A percentile compares a stretch with the other conserved stretches of the same genome.
phyloP scores from a whole-genome alignment of 1,139 yeast genomes.

The Yamadazyma taylorii region DNA sequence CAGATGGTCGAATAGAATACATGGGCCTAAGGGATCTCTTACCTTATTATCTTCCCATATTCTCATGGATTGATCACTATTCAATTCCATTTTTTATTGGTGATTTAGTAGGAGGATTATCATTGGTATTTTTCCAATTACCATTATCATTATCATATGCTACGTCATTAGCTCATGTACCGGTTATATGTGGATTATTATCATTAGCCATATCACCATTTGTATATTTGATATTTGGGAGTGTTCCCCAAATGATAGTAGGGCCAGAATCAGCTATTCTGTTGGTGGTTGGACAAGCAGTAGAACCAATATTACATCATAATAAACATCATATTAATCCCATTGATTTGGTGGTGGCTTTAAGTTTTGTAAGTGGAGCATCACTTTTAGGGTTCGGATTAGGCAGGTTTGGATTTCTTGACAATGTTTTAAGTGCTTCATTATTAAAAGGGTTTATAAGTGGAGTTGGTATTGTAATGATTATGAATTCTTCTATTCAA shows the following conservation, averaged over 20 bases:
- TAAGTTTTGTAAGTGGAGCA: slow-evolving; percentile 78
- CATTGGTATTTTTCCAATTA: slow-evolving; percentile 88
- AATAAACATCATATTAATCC: slow-evolving; percentile 48
- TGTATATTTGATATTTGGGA: slow-evolving; percentile 78
- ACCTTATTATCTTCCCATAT: slow-evolving; percentile 80
- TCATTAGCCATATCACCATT: slow-evolving; percentile 84
- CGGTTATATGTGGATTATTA: slow-evolving; percentile 80
- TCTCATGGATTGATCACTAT: slow-evolving; percentile 77
- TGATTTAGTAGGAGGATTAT: slow-evolving; percentile 81
- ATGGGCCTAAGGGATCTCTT: slow-evolving; percentile 29
- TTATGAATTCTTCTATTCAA: slow-evolving; percentile 71
- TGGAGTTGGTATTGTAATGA: slow-evolving; percentile 92
- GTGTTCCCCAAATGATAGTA: slow-evolving; percentile 94
- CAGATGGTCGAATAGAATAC: slow-evolving; percentile 21
- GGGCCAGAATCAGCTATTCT: slow-evolving; percentile 97
- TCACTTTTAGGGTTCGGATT: slow-evolving; percentile 75
- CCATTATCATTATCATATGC: slow-evolving; percentile 91
- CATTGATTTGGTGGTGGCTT: slow-evolving; percentile 66
- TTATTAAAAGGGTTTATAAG: slow-evolving; percentile 85
- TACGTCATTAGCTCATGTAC: slow-evolving; percentile 86
- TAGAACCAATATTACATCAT: slow-evolving; percentile 66
- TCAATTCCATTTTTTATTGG: slow-evolving; percentile 53
- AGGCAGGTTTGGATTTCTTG: slow-evolving; percentile 83
- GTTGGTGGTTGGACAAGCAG: slow-evolving; percentile 86
- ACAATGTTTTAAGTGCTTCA: slow-evolving; percentile 81